Base-by-base conservation (phyloP, 2,329 filamentous ascomycete genomes). In the Hymenoscyphus scutula region DNA sequence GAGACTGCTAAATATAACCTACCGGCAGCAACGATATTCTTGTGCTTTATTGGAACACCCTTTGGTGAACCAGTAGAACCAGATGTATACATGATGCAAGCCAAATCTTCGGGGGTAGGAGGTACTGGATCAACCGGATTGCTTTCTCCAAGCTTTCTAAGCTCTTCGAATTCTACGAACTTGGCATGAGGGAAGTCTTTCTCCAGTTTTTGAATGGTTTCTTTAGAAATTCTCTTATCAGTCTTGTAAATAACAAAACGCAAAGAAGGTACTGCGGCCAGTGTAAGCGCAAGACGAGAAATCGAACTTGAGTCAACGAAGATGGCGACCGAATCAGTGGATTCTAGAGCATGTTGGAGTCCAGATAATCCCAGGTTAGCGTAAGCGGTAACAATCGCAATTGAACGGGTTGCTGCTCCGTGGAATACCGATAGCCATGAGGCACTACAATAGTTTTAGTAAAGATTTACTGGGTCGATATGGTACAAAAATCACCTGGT, bases 331-430 rank as follows among this genome's bases (percentile, higher is more conserved):
- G 91, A 89, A 65, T 86, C 81, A 60, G 91, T 95, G 78, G 96
- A 89, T 34, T 87, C 81, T 66, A 97, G 84, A 1, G 92, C 96
- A 79, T 96, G 92, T 77, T 88, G 86, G 65, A 97, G 84, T 51
- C 92, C 93, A 66, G 87, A 86, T 72, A 91, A 84, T 61, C 93
- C 93, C 56, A 97, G 86, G 17, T 92, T 96, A 76, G 97, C 93
- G 77, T 97, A 97, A 58, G 93, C 92, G 38, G 94, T 98, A 58
- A 97, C 94, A 68, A 97, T 93, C 64, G 90, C 86, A 74, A 97
- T 86, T 51, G 91, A 93, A 77, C 97, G 94, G 25, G 92, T 93
- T 30, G 88, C 77, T 61, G 81, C 79, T 30, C 56, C 56, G 38
- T 58, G 56, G 27, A 58, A 58, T 45, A 27, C 17, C 27, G 56